Evolutionary conservation across 75 land plant species (phyloP), one percentile per base, ranked within the genome.

Genomic region (Pinus albicaulis): DNA sequence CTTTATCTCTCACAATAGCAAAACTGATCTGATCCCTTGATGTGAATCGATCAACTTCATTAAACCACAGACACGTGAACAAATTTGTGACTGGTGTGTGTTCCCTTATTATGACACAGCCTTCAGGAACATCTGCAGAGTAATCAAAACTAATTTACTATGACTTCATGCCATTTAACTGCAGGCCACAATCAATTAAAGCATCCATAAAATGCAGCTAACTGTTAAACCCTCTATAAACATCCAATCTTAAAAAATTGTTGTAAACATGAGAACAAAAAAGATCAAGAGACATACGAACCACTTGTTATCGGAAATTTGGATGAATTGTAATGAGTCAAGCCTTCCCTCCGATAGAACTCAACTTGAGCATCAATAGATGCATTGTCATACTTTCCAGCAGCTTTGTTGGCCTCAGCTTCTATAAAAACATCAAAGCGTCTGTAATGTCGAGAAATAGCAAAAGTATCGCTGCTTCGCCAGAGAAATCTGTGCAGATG

Each of bases 1-100:
- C 78, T 73, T 95, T 97, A 77, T 97, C 99, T 61, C 99, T 90
- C 15, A 91, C 99, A 55, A 89, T 92, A 23, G 93, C 89, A 77
- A 92, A 96, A 77, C 99, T 96, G 59, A 96, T 55, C 80, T 96
- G 99, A 79, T 96, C 97, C 78, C 99, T 76, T 4, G 98, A 79
- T 3, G 99, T 93, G 83, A 96, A 96, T 19, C 92, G 91, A 86
- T 96, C 98, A 56, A 96, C 99, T 81, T 96, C 99, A 82, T 96
- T 94, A 86, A 96, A 96, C 98, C 99, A 96, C 19, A 92, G 87
- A 80, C 99, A 96, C 25, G 91, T 82, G 83, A 96, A 93, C 17
- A 96, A 77, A 56, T 96, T 96, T 57, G 95, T 94, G n/a, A 93
- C 84, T 15, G 99, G 98, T 48, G 88, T 94, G 78, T 96, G 99